Evolutionary conservation across 192 early-diverging fungal genomes (phyloP).

Genomic region (Backusella parvicylindrica): DNA sequence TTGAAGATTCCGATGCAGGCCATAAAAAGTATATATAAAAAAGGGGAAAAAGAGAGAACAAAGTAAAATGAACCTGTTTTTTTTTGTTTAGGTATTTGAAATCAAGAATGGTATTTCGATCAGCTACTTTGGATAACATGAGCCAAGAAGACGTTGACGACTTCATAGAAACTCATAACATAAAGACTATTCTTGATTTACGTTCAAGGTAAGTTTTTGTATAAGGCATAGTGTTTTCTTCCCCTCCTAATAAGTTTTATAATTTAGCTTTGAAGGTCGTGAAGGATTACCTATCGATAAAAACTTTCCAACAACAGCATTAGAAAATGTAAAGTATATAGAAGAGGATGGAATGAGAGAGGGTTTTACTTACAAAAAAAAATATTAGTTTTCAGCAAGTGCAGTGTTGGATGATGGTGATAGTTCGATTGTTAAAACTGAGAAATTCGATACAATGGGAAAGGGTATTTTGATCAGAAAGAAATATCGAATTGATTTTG

Average conservation of each 20-base stretch:
- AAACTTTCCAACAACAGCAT: conserved; percentile 18
- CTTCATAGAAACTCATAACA: conserved; percentile 23
- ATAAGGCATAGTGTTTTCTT: background rate
- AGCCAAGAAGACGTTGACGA: conserved; percentile 26
- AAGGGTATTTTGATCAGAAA: background rate
- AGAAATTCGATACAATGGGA: background rate
- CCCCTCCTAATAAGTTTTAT: background rate
- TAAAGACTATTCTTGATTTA: conserved; percentile 42
- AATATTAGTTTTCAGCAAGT: background rate
- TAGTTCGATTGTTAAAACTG: background rate
- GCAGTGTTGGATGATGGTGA: background rate
- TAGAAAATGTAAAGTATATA: conserved; percentile 14
- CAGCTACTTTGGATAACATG: conserved; percentile 40
- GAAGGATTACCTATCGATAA: conserved; percentile 20
- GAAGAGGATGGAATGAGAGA: background rate
- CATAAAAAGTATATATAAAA: conserved; percentile 4
- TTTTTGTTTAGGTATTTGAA: conserved; percentile 29
- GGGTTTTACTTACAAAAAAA: background rate
- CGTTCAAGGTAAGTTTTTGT: conserved; percentile 23
- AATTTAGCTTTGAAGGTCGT: conserved; percentile 1
- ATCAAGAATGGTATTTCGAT: conserved; percentile 34
- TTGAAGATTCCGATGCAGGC: background rate
- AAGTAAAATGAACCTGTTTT: background rate
- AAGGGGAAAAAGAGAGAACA: background rate
- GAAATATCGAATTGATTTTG: conserved; percentile 28